Percentiles rank a stretch among this genome's conserved stretches.
Evolutionary conservation across 805 yeast genomes (phyloP).

Genomic region (Starmerella bacillaris): DNA sequence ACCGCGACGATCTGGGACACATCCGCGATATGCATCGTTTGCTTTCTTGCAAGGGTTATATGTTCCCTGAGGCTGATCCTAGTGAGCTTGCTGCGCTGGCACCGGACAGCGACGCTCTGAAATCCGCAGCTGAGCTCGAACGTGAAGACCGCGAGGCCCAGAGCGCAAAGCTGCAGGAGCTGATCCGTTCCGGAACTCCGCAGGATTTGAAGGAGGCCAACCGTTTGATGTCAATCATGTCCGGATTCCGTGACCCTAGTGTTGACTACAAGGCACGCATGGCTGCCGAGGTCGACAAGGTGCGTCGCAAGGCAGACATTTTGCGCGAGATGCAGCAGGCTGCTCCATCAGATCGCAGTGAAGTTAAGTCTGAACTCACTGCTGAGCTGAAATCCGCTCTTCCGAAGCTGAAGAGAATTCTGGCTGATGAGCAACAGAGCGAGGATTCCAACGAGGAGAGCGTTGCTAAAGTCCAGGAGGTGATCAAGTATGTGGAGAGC

Average conservation of each 20-base stretch:
- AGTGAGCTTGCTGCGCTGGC: constrained; percentile 88
- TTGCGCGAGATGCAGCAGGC: constrained; percentile 53
- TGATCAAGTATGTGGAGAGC: constrained; percentile 61
- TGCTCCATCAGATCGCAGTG: background rate
- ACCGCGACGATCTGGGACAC: constrained; percentile 80
- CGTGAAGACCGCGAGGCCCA: constrained; percentile 86
- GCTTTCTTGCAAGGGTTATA: constrained; percentile 73
- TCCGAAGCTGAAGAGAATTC: constrained; percentile 70
- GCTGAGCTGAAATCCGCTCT: constrained; percentile 32
- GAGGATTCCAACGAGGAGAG: constrained; percentile 36
- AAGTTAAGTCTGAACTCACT: constrained; percentile 22
- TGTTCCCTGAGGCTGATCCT: constrained; percentile 75
- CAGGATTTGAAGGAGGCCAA: constrained; percentile 92
- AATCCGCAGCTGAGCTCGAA: constrained; percentile 77
- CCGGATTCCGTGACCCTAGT: constrained; percentile 77
- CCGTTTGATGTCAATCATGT: constrained; percentile 92
- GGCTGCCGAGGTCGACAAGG: constrained; percentile 64
- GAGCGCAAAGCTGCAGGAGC: constrained; percentile 85
- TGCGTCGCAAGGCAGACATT: constrained; percentile 70
- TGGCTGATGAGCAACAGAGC: constrained; percentile 57
- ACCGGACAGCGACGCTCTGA: constrained; percentile 55
- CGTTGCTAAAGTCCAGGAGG: constrained; percentile 42
- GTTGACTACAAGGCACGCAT: constrained; percentile 62
- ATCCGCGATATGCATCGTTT: constrained; percentile 92
- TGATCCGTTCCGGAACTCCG: constrained; percentile 88